Evolutionary conservation across 2,329 filamentous ascomycete genomes (phyloP).

Genomic region (Bisporella sp.): DNA sequence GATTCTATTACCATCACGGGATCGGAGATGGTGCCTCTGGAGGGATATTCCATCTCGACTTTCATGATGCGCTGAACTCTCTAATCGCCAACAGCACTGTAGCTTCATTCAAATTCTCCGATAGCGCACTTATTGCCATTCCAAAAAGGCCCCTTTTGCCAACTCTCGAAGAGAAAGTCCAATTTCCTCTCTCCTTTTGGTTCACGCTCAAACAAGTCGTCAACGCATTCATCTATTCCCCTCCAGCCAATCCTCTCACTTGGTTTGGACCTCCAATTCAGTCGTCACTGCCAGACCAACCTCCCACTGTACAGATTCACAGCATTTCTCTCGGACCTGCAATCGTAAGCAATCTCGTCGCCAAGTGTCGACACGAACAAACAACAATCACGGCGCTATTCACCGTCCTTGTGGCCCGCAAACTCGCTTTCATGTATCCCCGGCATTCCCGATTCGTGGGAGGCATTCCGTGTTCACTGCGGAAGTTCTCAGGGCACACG

Average conservation of each 20-base stretch:
- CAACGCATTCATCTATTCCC: conserved; percentile 26
- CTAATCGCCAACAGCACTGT: conserved; percentile 7
- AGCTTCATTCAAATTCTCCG: neutral
- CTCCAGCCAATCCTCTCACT: conserved; percentile 1
- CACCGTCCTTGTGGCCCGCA: conserved; percentile 11
- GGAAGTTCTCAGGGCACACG: neutral
- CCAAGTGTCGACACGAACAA: conserved; percentile 12
- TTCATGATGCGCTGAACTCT: conserved; percentile 37
- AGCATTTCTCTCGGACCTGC: conserved; percentile 6
- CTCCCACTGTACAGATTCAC: conserved; percentile 3
- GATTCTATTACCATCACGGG: conserved; percentile 46
- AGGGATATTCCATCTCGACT: conserved; percentile 40
- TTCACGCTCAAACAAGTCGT: conserved; percentile 37
- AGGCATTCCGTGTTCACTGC: conserved; percentile 9
- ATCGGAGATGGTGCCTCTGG: conserved; percentile 45
- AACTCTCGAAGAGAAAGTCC: conserved; percentile 14
- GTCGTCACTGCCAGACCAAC: neutral
- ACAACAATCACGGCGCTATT: conserved; percentile 14
- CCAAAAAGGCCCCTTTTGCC: conserved; percentile 17
- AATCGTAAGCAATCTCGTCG: conserved; percentile 5
- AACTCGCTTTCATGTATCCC: conserved; percentile 13
- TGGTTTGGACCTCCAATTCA: conserved; percentile 11
- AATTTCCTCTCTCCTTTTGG: conserved; percentile 29
- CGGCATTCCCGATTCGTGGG: conserved; percentile 6
- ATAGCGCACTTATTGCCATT: conserved; percentile 22